These are phyloP conservation scores for Epichloe baconii DNA, from an alignment of 2,329 filamentous ascomycete genomes.

Conservation along the genomic window DNA sequence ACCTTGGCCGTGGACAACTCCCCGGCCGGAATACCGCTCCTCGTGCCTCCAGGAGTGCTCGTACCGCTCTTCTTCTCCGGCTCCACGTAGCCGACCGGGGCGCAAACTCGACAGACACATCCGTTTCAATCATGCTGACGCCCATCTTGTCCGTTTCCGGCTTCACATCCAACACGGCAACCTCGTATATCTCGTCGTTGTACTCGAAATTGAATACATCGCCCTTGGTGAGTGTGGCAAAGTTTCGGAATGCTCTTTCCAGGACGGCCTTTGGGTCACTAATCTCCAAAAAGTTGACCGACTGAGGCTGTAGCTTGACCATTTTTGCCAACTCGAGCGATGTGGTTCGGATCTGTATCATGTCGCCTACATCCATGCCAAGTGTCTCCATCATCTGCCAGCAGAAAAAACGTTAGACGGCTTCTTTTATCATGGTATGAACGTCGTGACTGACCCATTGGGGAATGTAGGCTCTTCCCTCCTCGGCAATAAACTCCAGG, in stretches of 20 bases:
- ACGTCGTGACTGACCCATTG: conserved; percentile 57
- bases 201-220: conserved; percentile 95
- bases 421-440: neutral
- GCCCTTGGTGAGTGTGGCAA: conserved; percentile 82
- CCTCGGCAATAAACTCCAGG: conserved; percentile 92
- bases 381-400: conserved; percentile 84
- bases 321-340: conserved; percentile 80
- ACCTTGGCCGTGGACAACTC: conserved; percentile 69
- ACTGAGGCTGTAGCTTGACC: conserved; percentile 95
- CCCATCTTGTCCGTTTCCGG: conserved; percentile 71
- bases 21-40: conserved; percentile 55
- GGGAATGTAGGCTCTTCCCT: conserved; percentile 89
- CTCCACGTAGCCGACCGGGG: conserved; percentile 91
- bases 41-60: conserved; percentile 63
- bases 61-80: conserved; percentile 69
- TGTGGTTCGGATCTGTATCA: conserved; percentile 90
- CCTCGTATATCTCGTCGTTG: conserved; percentile 86
- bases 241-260: conserved; percentile 92
- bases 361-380: conserved; percentile 77
- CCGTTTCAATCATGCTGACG: conserved; percentile 91
- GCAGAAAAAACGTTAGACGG: neutral
- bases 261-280: conserved; percentile 94
- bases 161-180: conserved; percentile 88
- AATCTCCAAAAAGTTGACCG: conserved; percentile 86
- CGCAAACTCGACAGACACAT: conserved; percentile 92